These are phyloP conservation scores for Lactarius evosmus DNA, from an alignment of 768 basidiomycete genomes.

Conservation along the genomic window DNA sequence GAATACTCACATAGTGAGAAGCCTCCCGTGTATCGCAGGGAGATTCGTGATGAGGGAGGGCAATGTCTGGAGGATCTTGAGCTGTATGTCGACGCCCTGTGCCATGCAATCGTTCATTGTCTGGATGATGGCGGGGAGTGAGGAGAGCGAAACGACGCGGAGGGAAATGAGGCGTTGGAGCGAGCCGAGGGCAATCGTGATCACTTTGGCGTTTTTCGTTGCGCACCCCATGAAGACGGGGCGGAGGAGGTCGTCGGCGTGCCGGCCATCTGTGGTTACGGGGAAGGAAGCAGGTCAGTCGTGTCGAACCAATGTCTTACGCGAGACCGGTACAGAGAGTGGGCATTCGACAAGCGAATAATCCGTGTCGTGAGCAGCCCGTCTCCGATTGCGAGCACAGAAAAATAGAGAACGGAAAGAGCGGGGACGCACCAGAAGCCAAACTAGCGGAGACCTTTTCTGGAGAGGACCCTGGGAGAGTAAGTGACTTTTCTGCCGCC, in stretches of 20 bases:
- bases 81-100: constrained; percentile 95
- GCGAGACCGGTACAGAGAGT: not conserved
- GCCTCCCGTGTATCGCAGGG: constrained; percentile 69
- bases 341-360: no score
- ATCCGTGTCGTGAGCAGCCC: not conserved
- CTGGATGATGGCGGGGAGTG: constrained; percentile 73
- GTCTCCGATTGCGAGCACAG: not conserved
- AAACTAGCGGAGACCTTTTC: constrained; percentile 71
- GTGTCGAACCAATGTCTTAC: not conserved
- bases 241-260: constrained; percentile 74
- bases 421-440: constrained; percentile 54
- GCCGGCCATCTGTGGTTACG: constrained; percentile 58
- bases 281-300: not conserved
- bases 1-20: constrained; percentile 70
- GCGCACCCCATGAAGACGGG: constrained; percentile 94
- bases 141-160: constrained; percentile 77
- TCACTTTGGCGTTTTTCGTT: constrained; percentile 90
- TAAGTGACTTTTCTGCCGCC: constrained; percentile 87
- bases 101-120: constrained; percentile 87
- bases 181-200: constrained; percentile 87
- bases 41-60: constrained; percentile 90
- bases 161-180: constrained; percentile 87
- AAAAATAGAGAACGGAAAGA: not conserved
- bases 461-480: constrained; percentile 76
- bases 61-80: constrained; percentile 89